Base-by-base conservation (phyloP, 805 yeast genomes). In the Candida bentonensis region DNA sequence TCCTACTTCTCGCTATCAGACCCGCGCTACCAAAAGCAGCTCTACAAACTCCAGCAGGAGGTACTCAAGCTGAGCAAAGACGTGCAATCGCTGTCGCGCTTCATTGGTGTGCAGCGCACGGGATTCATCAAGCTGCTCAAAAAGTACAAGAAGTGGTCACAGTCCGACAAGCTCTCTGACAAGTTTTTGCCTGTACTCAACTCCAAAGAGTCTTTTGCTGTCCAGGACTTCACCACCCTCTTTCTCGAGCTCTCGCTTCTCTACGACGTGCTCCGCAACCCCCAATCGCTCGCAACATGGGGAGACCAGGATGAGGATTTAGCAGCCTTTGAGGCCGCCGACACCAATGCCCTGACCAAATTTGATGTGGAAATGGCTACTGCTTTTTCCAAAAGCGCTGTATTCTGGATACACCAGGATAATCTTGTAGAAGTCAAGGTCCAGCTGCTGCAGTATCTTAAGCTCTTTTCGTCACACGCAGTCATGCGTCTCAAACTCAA, bases 61-160 rank as follows among this genome's bases (percentile, higher is more conserved):
- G 67, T 64, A 55, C 67, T 55, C 42, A 63, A 50, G 49, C 70
- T 68, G 39, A 72, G 70, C 45, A 63, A 53, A 15, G 79, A 75
- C 40, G 63, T 82, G 22, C 83, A 79, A 53, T 73, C 78, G 48
- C 63, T 84, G 41, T 70, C 83, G n/a, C 68, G 85, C 49, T 84
- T 80, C 55, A 73, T 82, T 15, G 63, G 79, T 21, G 70, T 83
- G 4, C 95, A 84, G 56, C 78, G 79, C 54, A 77, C 85, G 2
- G 94, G 68, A 3, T 67, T 82, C 42, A 69, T 79, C 49, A 84
- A 84, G 62, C 69, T 84, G 42, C 66, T 84, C 53, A 84, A 85
- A 63, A 84, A 85, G 57, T 80, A 67, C 55, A 62, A 67, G 30
- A 69, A 72, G 47, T 70, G 72, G 58, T 66, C 73, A 2, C 42